Conservation (phyloP, 805 yeast species). For the Yarrowia yakushimensis region DNA sequence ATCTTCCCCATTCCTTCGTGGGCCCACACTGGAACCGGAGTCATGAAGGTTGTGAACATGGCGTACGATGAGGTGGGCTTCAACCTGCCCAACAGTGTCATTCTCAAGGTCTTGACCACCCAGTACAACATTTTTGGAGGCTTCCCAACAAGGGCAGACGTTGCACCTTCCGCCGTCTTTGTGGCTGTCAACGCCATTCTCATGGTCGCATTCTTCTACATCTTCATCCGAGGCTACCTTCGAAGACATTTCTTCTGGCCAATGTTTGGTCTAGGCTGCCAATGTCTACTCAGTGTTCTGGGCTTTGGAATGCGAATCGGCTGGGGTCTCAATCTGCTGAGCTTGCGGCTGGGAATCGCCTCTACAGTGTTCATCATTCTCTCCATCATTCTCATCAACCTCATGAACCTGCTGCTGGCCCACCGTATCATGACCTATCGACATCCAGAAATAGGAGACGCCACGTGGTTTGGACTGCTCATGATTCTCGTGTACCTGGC, state of each 20-base stretch:
- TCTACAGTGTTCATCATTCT: conserved; percentile 54
- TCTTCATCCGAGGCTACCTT: conserved; percentile 48
- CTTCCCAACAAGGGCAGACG: conserved; percentile 52
- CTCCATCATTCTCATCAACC: conserved; percentile 54
- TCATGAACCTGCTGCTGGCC: conserved; percentile 61
- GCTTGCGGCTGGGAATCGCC: conserved; percentile 51
- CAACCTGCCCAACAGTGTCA: not conserved
- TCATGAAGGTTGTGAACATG: conserved; percentile 1
- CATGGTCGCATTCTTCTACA: conserved; percentile 43
- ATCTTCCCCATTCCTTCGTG: conserved; percentile 12
- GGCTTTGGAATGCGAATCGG: conserved; percentile 57
- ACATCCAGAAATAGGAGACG: conserved; percentile 66
- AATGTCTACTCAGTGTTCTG: conserved; percentile 50
- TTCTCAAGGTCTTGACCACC: conserved; percentile 4
- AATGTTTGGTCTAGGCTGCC: conserved; percentile 52
- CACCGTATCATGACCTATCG: conserved; percentile 74
- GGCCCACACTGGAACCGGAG: conserved; percentile 16
- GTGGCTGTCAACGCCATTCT: conserved; percentile 51
- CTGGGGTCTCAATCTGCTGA: conserved; percentile 55
- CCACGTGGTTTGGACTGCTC: conserved; percentile 46
- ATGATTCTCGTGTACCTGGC: conserved; percentile 52
- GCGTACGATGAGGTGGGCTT: not conserved
- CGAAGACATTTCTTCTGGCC: conserved; percentile 62
- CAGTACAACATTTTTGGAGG: conserved; percentile 52
- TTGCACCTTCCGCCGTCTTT: conserved; percentile 60